Evolutionary conservation across 1,284 basidiomycete genomes (phyloP).

Genomic region (Schizophyllum commune): DNA sequence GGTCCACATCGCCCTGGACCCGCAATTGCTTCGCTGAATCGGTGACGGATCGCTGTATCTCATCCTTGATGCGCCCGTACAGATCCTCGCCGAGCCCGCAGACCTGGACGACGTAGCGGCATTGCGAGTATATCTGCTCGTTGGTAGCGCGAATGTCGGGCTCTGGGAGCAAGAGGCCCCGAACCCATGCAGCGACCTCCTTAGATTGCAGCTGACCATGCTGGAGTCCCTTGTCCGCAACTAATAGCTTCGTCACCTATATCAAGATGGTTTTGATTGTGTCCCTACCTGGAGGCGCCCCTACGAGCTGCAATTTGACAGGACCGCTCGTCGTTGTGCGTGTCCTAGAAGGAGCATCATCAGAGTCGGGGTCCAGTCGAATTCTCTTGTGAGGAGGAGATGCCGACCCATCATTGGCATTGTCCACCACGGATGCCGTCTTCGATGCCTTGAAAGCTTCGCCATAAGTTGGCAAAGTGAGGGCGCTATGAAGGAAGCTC

Average conservation of each 20-base stretch:
- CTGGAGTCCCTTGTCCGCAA: neutral
- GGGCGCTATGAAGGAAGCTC: neutral
- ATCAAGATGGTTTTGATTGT: neutral
- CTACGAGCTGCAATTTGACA: slow-evolving; percentile 36
- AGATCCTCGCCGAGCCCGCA: slow-evolving; percentile 45
- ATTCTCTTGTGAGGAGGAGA: slow-evolving; percentile 61
- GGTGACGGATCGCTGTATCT: slow-evolving; percentile 44
- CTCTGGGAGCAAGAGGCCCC: slow-evolving; percentile 32
- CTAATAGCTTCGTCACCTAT: neutral
- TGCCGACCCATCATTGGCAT: slow-evolving; percentile 28
- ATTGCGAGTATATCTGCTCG: slow-evolving; percentile 48
- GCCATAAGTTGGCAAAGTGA: neutral
- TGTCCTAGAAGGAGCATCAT: slow-evolving; percentile 52
- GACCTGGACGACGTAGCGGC: slow-evolving; percentile 43
- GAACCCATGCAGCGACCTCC: slow-evolving; percentile 29
- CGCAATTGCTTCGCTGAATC: slow-evolving; percentile 31
- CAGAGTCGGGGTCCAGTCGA: slow-evolving; percentile 53
- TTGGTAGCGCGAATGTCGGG: slow-evolving; percentile 38
- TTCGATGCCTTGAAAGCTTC: neutral
- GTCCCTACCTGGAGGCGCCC: slow-evolving; percentile 28
- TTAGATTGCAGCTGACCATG: slow-evolving; percentile 23
- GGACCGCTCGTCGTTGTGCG: slow-evolving; percentile 34
- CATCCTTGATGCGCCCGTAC: slow-evolving; percentile 41
- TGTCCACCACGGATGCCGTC: slow-evolving; percentile 1
- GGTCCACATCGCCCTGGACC: slow-evolving; percentile 18